phyloP scores from a whole-genome alignment of 768 basidiomycete species.

The Trametes cubensis region DNA sequence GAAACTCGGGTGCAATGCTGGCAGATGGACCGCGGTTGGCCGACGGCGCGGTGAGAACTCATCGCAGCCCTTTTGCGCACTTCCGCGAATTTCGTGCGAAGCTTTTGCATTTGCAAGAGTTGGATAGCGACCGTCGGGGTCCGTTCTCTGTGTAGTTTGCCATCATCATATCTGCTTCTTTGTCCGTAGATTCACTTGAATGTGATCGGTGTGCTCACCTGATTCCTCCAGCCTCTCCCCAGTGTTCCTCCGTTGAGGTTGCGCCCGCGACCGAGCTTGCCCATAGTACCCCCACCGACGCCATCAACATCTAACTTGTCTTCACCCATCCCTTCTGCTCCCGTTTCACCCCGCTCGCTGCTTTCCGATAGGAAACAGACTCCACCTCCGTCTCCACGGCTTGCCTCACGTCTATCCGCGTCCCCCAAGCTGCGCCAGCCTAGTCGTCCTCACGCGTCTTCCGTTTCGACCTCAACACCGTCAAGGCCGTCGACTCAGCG shows the following conservation, averaged over 20 bases:
- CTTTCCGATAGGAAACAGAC: constrained; percentile 6
- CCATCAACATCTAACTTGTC: constrained; percentile 13
- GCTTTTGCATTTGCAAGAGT: too few species aligned
- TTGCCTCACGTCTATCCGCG: constrained; percentile 4
- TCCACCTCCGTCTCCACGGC: constrained; percentile 15
- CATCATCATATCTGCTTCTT: constrained; percentile 1
- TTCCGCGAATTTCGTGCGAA: constrained; percentile 8
- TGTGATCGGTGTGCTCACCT: constrained; percentile 12
- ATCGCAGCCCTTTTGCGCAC: background rate
- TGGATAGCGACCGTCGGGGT: constrained; percentile 1
- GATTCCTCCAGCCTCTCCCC: constrained; percentile 17
- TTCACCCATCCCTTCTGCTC: constrained; percentile 7
- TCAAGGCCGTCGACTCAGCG: constrained; percentile 8
- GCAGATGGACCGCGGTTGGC: background rate
- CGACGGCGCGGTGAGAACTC: background rate
- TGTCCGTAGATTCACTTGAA: background rate
- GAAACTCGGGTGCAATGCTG: constrained; percentile 1
- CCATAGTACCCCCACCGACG: constrained; percentile 18
- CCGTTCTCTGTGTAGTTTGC: background rate
- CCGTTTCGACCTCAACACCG: background rate
- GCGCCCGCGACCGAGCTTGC: constrained; percentile 20
- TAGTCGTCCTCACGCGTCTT: constrained; percentile 5
- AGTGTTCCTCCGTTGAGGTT: constrained; percentile 15
- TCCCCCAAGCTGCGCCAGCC: constrained; percentile 17
- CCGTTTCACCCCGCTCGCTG: constrained; percentile 14